Evolutionary conservation across 768 basidiomycete species (phyloP).

Genomic region (Hirschioporus abietinus): DNA sequence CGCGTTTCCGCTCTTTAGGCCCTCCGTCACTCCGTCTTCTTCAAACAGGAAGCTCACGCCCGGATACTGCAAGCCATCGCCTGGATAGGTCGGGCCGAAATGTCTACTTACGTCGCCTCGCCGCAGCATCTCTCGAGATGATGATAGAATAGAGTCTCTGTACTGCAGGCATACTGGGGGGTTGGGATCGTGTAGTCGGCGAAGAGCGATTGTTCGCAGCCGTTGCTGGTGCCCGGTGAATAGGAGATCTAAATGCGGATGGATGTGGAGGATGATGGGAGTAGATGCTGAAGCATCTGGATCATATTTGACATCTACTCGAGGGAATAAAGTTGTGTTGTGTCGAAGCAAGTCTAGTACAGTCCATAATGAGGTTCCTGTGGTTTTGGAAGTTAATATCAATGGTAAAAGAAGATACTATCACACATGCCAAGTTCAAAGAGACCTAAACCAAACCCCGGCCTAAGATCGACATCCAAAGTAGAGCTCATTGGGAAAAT

Average conservation of each 20-base stretch:
- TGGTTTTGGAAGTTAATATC: slow-evolving; percentile 4
- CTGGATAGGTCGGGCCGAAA: slow-evolving; percentile 82
- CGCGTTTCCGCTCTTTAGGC: slow-evolving; percentile 37
- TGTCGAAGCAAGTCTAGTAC: slow-evolving; percentile 63
- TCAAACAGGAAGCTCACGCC: slow-evolving; percentile 83
- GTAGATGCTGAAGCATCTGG: slow-evolving; percentile 63
- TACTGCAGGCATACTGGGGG: slow-evolving; percentile 68
- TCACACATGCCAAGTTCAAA: slow-evolving; percentile 64
- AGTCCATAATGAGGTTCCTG: slow-evolving; percentile 76
- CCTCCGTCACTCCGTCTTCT: slow-evolving; percentile 59
- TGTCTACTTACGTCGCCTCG: slow-evolving; percentile 62
- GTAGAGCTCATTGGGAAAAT: slow-evolving; percentile 49
- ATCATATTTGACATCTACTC: slow-evolving; percentile 81
- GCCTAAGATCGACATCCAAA: slow-evolving; percentile 70
- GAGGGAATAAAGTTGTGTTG: slow-evolving; percentile 66
- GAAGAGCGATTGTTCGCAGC: slow-evolving; percentile 70
- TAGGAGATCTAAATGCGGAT: slow-evolving; percentile 79
- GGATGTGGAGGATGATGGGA: slow-evolving; percentile 71
- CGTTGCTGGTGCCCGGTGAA: slow-evolving; percentile 78
- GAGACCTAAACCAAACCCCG: slow-evolving; percentile 69
- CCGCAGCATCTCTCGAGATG: slow-evolving; percentile 52
- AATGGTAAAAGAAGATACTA: not conserved
- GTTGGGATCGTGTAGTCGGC: slow-evolving; percentile 59
- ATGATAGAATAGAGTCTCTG: slow-evolving; percentile 58
- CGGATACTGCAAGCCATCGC: slow-evolving; percentile 73